Conservation (phyloP, 495 filamentous ascomycete genomes). For the Penicillium dipodomyicola region DNA sequence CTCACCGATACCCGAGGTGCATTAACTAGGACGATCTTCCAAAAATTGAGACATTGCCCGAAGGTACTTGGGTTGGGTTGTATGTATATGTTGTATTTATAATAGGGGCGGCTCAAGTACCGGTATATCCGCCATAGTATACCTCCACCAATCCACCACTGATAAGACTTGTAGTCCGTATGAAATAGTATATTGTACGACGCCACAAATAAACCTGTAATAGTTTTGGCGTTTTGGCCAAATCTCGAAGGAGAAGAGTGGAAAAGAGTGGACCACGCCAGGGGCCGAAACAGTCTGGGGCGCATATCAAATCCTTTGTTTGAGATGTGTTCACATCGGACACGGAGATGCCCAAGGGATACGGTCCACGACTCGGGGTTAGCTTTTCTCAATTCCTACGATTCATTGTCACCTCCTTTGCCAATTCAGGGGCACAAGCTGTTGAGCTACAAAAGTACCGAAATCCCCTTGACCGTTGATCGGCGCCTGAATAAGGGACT, state of each 20-base stretch:
- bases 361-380: neutral
- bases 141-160: neutral
- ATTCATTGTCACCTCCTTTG: neutral
- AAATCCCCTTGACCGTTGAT: conserved; percentile 4
- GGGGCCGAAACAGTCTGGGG: conserved; percentile 14
- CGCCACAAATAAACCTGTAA: neutral
- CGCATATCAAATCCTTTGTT: conserved; percentile 8
- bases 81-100: too few species aligned
- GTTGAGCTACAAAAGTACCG: conserved; percentile 11
- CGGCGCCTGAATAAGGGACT: conserved; percentile 5
- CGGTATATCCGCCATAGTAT: neutral
- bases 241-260: conserved; percentile 1
- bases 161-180: neutral
- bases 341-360: conserved; percentile 1
- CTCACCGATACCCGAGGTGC: conserved; percentile 1
- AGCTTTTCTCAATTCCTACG: neutral
- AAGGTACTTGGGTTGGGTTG: neutral
- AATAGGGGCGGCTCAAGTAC: neutral
- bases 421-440: conserved; percentile 3
- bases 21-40: neutral
- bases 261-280: conserved; percentile 3
- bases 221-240: neutral
- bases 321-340: neutral
- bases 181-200: neutral
- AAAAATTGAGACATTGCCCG: conserved; percentile 5